phyloP scores from a whole-genome alignment of 768 basidiomycete species.

The Udeniomyces megalosporus region DNA sequence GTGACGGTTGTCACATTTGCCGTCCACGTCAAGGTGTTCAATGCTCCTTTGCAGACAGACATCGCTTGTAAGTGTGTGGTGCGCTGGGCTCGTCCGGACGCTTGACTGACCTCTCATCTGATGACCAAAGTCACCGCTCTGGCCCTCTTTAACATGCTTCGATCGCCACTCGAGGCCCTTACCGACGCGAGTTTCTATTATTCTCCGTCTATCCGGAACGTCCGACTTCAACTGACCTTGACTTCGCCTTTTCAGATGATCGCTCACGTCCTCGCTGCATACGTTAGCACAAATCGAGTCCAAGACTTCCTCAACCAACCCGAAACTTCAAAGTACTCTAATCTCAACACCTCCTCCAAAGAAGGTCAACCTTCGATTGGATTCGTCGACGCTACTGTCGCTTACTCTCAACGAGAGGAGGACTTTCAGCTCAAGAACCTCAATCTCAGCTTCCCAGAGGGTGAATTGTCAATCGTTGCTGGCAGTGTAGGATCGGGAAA shows the following conservation, averaged over 20 bases:
- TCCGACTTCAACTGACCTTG: too few species aligned
- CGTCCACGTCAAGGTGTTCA: constrained; percentile 27
- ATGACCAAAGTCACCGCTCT: constrained; percentile 31
- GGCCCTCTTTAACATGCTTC: constrained; percentile 33
- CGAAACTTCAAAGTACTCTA: constrained; percentile 32
- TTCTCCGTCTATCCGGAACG: too few species aligned
- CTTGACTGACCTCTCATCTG: too few species aligned
- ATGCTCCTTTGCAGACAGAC: constrained; percentile 29
- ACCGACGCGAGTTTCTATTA: constrained; percentile 12
- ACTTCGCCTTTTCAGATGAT: constrained; percentile 16
- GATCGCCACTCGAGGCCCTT: constrained; percentile 27
- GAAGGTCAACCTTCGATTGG: background rate
- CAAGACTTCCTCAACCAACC: constrained; percentile 31
- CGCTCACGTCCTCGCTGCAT: constrained; percentile 24
- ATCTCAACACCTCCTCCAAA: constrained; percentile 2
- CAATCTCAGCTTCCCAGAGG: constrained; percentile 21
- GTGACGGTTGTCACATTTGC: constrained; percentile 26
- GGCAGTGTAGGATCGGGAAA: constrained; percentile 25
- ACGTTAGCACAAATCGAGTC: constrained; percentile 26
- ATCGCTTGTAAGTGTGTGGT: constrained; percentile 24
- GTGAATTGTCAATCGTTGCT: constrained; percentile 22
- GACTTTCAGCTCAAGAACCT: constrained; percentile 20
- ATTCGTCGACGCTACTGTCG: constrained; percentile 24
- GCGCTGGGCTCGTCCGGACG: too few species aligned
- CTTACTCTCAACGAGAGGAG: constrained; percentile 19